Conservation (phyloP, 2,329 filamentous ascomycete genomes). For the Exophiala phaeomuriformis region DNA sequence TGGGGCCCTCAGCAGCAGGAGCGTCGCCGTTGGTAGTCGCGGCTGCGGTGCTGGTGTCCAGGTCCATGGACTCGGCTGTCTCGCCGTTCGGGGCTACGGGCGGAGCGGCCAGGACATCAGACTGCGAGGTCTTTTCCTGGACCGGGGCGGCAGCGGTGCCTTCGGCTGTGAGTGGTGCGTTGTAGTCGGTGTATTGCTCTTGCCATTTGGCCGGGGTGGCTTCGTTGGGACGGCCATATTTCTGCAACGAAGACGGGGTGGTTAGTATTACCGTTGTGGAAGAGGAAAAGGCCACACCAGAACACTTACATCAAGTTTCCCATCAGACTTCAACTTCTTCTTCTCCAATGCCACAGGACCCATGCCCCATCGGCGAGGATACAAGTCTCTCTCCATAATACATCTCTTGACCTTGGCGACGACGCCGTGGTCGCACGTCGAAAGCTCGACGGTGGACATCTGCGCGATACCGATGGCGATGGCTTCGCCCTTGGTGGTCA, state of each 20-base stretch:
- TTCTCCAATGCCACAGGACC: conserved; percentile 91
- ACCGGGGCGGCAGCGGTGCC: conserved; percentile 42
- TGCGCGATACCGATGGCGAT: conserved; percentile 93
- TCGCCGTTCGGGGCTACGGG: conserved; percentile 29
- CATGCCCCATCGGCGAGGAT: conserved; percentile 93
- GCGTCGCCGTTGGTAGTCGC: conserved; percentile 32
- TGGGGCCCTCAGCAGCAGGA: conserved; percentile 22
- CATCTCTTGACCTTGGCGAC: conserved; percentile 98
- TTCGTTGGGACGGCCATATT: conserved; percentile 89
- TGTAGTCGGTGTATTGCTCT: conserved; percentile 84
- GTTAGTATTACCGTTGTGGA: neutral
- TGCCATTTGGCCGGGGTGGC: conserved; percentile 91
- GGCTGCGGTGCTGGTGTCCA: conserved; percentile 37
- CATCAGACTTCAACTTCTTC: conserved; percentile 98
- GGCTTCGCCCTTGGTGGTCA: conserved; percentile 98
- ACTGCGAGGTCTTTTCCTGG: conserved; percentile 32
- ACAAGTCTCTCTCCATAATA: conserved; percentile 99
- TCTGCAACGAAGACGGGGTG: conserved; percentile 41
- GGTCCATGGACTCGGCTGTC: conserved; percentile 37
- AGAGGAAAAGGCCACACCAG: neutral
- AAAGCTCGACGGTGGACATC: conserved; percentile 97
- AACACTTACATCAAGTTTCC: conserved; percentile 72
- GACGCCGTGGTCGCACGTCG: conserved; percentile 92
- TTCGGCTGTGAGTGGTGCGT: conserved; percentile 45
- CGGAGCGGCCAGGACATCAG: conserved; percentile 31